Base-by-base conservation (phyloP, 805 yeast genomes). In the Barnettozyma populi region DNA sequence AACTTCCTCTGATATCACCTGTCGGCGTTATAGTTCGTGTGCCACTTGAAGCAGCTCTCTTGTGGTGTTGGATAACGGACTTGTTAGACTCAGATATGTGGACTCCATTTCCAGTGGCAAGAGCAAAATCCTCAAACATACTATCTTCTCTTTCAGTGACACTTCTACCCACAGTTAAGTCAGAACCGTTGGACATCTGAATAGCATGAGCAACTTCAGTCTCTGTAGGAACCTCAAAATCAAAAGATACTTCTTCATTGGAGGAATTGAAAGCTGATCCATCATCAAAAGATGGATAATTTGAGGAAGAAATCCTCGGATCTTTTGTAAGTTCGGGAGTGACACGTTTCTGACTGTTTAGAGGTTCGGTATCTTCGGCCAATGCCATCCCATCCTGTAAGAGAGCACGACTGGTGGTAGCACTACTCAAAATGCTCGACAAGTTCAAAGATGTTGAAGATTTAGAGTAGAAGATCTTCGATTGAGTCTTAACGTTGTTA, bases 381-480 rank as follows among this genome's bases (percentile, higher is more conserved):
- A 11, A 9, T 16, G 13, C 18, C 38, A 35, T 20, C 23, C 25
- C 18, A 9, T 18, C 20, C 23, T 20, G 11, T 10, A 19, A 24
- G 27, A 9, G 21, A 36, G 16, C 20, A 23, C 24, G 14, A 19
- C 35, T 31, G 11, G 47, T 32, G 14, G 24, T 19, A 14, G 45
- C 52, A 16, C 25, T 49, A 35, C 50, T 52, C 47, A 57, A 43
- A 23, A 58, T 52, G 14, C 58, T 52, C 23, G 62, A 54, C 23
- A 60, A 48, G 32, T 61, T 60, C 36, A 57, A 51, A 4, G 63
- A 54, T 7, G 63, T 59, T 7, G 63, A 57, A 4, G 64, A 58
- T 43, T 57, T 61, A 13, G 62, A 59, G 50, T 60, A 60, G 36
- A 51, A 54, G 25, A 59, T 60, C 42, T 51, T 61, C 1, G 63